Percentiles rank a stretch among this genome's conserved stretches.
Evolutionary conservation across 352 stramenopile genomes (phyloP).

Genomic region (Phytophthora colocasiae): DNA sequence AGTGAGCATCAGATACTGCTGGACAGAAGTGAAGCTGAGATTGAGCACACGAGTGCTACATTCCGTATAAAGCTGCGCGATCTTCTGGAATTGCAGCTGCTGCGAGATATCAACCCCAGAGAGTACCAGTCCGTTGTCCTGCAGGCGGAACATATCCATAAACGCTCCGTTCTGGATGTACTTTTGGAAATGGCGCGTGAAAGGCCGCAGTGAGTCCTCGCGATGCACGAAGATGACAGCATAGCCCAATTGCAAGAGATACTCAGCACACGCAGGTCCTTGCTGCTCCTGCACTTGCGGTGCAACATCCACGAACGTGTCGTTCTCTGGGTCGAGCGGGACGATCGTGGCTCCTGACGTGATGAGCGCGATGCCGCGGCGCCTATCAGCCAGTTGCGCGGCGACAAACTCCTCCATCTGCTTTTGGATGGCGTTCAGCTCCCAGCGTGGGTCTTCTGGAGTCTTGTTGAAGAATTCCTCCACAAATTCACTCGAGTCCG

Average conservation of each 20-base stretch:
- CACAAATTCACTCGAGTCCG: conserved; percentile 78
- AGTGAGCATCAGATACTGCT: conserved; percentile 84
- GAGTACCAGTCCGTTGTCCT: conserved; percentile 64
- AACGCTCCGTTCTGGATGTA: conserved; percentile 85
- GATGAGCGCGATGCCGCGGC: conserved; percentile 81
- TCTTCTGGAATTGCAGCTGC: conserved; percentile 75
- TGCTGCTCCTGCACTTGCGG: conserved; percentile 80
- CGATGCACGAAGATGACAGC: conserved; percentile 86
- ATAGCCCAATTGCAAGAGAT: conserved; percentile 80
- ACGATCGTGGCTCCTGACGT: conserved; percentile 84
- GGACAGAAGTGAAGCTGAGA: conserved; percentile 79
- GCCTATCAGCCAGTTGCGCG: conserved; percentile 57
- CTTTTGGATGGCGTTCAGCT: conserved; percentile 44
- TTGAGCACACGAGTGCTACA: conserved; percentile 77
- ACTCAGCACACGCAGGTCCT: conserved; percentile 79
- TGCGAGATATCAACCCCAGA: conserved; percentile 71
- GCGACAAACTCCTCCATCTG: conserved; percentile 67
- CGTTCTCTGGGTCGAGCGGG: conserved; percentile 65
- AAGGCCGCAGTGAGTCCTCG: conserved; percentile 79
- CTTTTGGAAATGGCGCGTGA: conserved; percentile 86
- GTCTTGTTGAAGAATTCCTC: conserved; percentile 87
- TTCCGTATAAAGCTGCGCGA: conserved; percentile 61
- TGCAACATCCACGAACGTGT: conserved; percentile 81
- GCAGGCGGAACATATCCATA: conserved; percentile 81
- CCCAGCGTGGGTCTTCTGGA: conserved; percentile 64